A percentile compares a stretch with the other conserved stretches of the same genome.
These are phyloP conservation scores for Calonectria naviculata DNA, from an alignment of 2,329 filamentous ascomycete genomes.

Conservation along the genomic window DNA sequence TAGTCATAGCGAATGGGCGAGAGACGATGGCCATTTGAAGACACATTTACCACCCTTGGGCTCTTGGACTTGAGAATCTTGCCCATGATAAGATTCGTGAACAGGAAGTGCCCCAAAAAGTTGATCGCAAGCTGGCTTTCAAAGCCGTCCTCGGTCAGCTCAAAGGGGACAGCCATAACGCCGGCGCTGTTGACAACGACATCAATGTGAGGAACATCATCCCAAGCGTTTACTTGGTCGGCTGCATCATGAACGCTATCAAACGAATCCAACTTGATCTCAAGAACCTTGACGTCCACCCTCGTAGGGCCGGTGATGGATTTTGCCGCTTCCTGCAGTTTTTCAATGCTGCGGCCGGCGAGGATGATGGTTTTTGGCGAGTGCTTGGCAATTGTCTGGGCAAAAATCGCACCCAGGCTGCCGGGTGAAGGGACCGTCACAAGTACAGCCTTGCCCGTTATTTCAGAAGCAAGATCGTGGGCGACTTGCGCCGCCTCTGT, in stretches of 20 bases:
- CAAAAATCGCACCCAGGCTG: not conserved
- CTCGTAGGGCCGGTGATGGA: not conserved
- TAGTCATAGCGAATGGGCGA: not conserved
- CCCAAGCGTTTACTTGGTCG: not conserved
- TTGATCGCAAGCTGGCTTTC: slow-evolving; percentile 50
- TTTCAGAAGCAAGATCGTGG: not conserved
- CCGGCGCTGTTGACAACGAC: slow-evolving; percentile 53
- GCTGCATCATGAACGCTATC: not conserved
- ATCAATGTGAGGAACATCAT: not conserved
- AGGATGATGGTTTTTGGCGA: not conserved
- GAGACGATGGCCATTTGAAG: not conserved
- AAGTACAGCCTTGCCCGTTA: not conserved
- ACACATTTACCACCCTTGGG: not conserved
- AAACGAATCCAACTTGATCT: not conserved
- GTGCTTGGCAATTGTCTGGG: not conserved
- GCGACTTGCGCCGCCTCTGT: not conserved
- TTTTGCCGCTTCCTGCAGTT: not conserved
- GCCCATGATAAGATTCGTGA: not conserved
- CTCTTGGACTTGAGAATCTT: not conserved
- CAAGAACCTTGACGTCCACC: not conserved
- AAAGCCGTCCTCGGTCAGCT: slow-evolving; percentile 47
- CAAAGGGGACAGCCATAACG: slow-evolving; percentile 47
- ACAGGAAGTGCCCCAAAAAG: not conserved
- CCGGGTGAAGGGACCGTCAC: not conserved
- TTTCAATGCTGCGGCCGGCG: not conserved